These are phyloP conservation scores for Hericium rajendrae DNA, from an alignment of 768 basidiomycete species.

Conservation along the genomic window DNA sequence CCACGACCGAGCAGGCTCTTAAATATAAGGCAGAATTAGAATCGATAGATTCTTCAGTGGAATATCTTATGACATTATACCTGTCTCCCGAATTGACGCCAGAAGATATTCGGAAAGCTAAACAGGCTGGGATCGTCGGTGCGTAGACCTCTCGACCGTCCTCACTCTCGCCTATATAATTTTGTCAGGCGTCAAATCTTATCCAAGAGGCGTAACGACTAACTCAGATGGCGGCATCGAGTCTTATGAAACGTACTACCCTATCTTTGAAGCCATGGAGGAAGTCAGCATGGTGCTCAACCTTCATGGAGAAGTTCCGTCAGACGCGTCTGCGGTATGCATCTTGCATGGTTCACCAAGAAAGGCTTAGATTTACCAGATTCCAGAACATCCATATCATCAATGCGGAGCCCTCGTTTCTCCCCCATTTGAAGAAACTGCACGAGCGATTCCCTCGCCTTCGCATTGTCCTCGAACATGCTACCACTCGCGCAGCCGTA, in stretches of 20 bases:
- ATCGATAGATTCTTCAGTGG: slow-evolving; percentile 61
- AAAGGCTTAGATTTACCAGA: background rate
- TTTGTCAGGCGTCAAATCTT: slow-evolving; percentile 75
- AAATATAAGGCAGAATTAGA: slow-evolving; percentile 71
- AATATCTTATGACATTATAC: slow-evolving; percentile 95
- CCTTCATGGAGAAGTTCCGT: slow-evolving; percentile 94
- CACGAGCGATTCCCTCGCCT: slow-evolving; percentile 79
- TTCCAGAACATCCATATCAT: slow-evolving; percentile 79
- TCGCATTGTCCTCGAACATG: slow-evolving; percentile 95
- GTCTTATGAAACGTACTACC: slow-evolving; percentile 88
- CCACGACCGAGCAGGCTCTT: slow-evolving; percentile 69
- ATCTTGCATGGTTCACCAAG: slow-evolving; percentile 4
- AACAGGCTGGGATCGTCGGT: slow-evolving; percentile 70
- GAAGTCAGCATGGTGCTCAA: slow-evolving; percentile 91
- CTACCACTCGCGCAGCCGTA: slow-evolving; percentile 86
- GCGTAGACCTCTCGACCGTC: slow-evolving; percentile 1
- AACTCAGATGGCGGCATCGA: slow-evolving; percentile 96
- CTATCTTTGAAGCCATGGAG: slow-evolving; percentile 90
- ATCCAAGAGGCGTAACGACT: slow-evolving; percentile 95
- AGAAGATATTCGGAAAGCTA: slow-evolving; percentile 83
- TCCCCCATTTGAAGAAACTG: slow-evolving; percentile 77
- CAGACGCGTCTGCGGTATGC: slow-evolving; percentile 55
- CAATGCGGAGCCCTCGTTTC: slow-evolving; percentile 86
- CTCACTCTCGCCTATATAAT: background rate
- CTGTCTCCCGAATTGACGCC: slow-evolving; percentile 87